Percentiles rank a stretch among this genome's conserved stretches.
Evolutionary conservation across 257 asterid species (phyloP).

Genomic region (Solanum rostratum): DNA sequence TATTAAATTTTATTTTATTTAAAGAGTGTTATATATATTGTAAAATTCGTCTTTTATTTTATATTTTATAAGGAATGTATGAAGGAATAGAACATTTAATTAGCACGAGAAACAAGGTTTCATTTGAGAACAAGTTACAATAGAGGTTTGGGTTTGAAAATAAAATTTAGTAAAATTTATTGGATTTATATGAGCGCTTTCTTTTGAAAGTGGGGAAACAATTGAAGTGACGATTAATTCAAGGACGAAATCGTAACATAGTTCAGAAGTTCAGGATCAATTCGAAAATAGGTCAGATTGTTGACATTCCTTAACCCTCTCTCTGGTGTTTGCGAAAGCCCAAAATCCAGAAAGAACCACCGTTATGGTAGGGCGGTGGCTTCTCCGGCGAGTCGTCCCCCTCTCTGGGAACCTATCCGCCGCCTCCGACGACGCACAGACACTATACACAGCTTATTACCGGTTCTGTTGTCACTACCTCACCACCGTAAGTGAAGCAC

Average conservation of each 20-base stretch:
- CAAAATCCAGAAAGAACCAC: constrained; percentile 11
- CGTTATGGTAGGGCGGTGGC: constrained; percentile 28
- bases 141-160: too few relatives aligned
- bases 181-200: too few relatives aligned
- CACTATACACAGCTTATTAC: not conserved
- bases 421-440: not conserved
- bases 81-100: too few relatives aligned
- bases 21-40: too few relatives aligned
- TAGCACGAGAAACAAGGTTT: not conserved
- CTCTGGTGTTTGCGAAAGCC: not conserved
- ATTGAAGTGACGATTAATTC: not conserved
- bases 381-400: constrained; percentile 33
- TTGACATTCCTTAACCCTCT: not conserved
- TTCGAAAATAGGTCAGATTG: not conserved
- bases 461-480: constrained; percentile 11
- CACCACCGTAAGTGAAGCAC: constrained; percentile 15
- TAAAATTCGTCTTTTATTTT: too few relatives aligned
- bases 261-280: not conserved
- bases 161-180: too few relatives aligned
- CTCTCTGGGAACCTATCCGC: constrained; percentile 19
- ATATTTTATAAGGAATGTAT: too few relatives aligned
- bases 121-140: not conserved
- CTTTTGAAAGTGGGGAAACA: not conserved
- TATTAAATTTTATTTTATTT: too few relatives aligned
- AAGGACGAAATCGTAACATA: not conserved